Percentiles rank a stretch among this genome's conserved stretches.
Conservation (phyloP, 2,329 filamentous ascomycete species). For the Phaeosphaeria sp. region DNA sequence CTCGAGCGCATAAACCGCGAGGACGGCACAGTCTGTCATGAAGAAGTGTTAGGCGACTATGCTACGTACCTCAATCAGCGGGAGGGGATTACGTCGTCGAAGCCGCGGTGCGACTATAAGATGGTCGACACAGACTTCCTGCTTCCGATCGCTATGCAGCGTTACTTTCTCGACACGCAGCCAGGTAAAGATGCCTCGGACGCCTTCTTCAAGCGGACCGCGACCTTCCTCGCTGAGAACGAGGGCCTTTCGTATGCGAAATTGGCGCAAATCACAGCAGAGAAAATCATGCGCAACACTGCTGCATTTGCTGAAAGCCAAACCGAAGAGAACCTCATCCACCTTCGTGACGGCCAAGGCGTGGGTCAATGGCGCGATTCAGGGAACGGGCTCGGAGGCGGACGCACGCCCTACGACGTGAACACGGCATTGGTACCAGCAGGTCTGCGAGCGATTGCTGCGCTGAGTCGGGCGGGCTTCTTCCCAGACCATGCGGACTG, state of each 20-base stretch:
- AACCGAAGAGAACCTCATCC: constrained; percentile 62
- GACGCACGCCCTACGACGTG: constrained; percentile 69
- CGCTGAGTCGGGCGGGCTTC: constrained; percentile 58
- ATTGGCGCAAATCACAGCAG: constrained; percentile 59
- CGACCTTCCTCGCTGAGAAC: constrained; percentile 60
- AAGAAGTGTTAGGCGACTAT: constrained; percentile 71
- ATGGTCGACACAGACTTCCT: constrained; percentile 70
- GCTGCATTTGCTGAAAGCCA: constrained; percentile 62
- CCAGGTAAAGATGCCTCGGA: constrained; percentile 49
- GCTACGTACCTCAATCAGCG: constrained; percentile 65
- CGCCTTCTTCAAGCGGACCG: constrained; percentile 51
- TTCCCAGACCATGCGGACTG: constrained; percentile 59
- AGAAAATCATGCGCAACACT: constrained; percentile 65
- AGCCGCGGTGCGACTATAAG: constrained; percentile 63
- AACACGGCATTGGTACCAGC: constrained; percentile 69
- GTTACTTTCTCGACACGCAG: constrained; percentile 62
- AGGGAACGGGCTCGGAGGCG: constrained; percentile 65
- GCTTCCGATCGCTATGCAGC: constrained; percentile 63
- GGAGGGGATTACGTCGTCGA: constrained; percentile 59
- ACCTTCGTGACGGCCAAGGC: constrained; percentile 59
- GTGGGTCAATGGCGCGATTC: constrained; percentile 71
- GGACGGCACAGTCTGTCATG: constrained; percentile 68
- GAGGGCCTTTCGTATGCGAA: constrained; percentile 60
- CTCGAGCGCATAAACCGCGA: constrained; percentile 66
- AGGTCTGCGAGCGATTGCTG: constrained; percentile 64